Base-by-base conservation (phyloP, 768 basidiomycete species). In the Floccularia luteovirens region DNA sequence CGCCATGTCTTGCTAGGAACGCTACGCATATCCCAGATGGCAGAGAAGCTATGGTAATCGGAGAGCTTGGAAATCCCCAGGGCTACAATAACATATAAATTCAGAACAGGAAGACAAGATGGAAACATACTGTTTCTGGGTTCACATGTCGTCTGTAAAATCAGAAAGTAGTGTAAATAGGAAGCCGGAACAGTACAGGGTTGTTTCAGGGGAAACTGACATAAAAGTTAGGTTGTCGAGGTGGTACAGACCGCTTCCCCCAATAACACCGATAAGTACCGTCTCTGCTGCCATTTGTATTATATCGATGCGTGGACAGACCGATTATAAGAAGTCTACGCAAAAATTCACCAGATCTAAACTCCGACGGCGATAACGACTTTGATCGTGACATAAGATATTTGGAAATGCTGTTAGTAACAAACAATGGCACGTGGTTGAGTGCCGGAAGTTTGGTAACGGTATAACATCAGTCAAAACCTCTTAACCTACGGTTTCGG, bases 211-310 rank as follows among this genome's bases (percentile, higher is more conserved):
- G n/a, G 34, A 19, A 6, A 70, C 88, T 63, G 56, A 91, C 91
- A 93, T 69, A 46, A 85, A 72, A 10, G 83, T 88, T 42, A 98
- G 66, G 60, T 94, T 92, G 59, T 93, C 87, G 27, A 98, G 73
- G 57, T 93, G 81, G 66, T 97, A 98, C 20, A 97, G 62, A 4
- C 93, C 93, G 48, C 84, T 90, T 21, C 91, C 91, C 14, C 91
- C 91, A 43, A 94, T 93, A 37, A 93, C 83, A 25, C 90, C 91
- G 35, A 93, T 74, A 33, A 90, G 66, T 13, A 89, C 86, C 89
- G 47, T 8, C 14, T 8, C 14, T 28, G 27, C 27, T n/a, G n/a
- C n/a, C n/a, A n/a, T n/a, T n/a, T n/a, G n/a, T n/a, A n/a, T n/a
- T n/a, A n/a, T n/a, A n/a, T n/a, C n/a, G n/a, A n/a, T n/a, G n/a